Base-by-base conservation (phyloP, 495 filamentous ascomycete species). In the Hyaloscypha finlandica region DNA sequence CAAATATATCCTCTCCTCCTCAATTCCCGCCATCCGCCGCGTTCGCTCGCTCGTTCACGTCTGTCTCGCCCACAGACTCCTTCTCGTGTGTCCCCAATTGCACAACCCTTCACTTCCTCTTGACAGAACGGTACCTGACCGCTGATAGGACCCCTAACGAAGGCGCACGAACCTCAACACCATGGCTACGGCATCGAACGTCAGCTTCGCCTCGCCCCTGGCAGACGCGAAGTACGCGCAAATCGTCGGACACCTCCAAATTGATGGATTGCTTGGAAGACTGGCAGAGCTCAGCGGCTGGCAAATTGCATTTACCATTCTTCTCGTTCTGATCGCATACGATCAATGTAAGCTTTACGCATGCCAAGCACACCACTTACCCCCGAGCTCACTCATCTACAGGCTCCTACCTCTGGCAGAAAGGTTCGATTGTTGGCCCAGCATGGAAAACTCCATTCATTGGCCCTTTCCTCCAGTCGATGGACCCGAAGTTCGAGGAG, bases 381-480 rank as follows among this genome's bases (percentile, higher is more conserved):
- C 20, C 14, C n/a, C 39, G 8, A 14, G 56, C 62, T 66, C 6
- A 70, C 35, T 33, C 20, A 39, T 37, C 11, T 68, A 53, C 71
- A 97, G 94, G 91, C 78, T 89, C 83, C 72, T 99, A 98, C 77
- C 83, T 96, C 71, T 86, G 83, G 74, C 86, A 92, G 65, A 99
- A 97, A 80, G 93, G 92, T 35, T 83, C 86, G 4, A 96, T 99
- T 74, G 85, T 85, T 53, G 95, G 95, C 32, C 92, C 93, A 29
- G 68, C 85, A 53, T 91, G 83, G 80, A 99, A 99, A 79, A 83
- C 92, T 53, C 95, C 95, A 22, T 97, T 99, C 73, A 95, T 97
- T 79, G 95, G 95, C 22, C 95, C 95, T 9, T 99, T 99, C 78
- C 84, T 98, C 52, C 79, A 96, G 74, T 97, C 94, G 20, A 81